Evolutionary conservation across 2,329 filamentous ascomycete genomes (phyloP).

Genomic region (Alternaria infectoria): DNA sequence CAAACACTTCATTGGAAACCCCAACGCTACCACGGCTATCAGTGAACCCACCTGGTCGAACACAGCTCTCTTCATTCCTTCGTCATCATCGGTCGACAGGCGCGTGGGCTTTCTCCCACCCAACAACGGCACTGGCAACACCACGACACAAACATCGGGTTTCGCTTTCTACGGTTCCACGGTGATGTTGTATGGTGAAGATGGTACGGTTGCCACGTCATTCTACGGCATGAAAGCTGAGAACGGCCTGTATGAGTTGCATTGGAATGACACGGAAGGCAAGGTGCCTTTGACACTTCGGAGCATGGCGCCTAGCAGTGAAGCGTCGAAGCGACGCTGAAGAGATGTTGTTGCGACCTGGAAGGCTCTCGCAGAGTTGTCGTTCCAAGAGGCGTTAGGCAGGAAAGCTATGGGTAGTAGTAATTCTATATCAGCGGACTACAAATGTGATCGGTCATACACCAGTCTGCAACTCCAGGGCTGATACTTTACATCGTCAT

Average conservation of each 20-base stretch:
- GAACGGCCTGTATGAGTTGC: neutral
- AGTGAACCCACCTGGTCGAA: neutral
- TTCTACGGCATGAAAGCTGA: neutral
- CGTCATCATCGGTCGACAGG: neutral
- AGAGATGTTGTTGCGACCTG: neutral
- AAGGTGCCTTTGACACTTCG: neutral
- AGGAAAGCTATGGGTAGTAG: neutral
- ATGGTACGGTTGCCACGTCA: neutral
- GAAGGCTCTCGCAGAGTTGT: neutral
- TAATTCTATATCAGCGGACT: neutral
- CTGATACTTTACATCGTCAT: neutral
- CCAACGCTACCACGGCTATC: neutral
- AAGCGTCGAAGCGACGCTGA: neutral
- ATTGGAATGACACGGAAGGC: neutral
- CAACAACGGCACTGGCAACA: neutral
- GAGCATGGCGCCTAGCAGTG: neutral
- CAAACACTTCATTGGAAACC: neutral
- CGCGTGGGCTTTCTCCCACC: neutral
- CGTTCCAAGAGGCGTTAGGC: neutral
- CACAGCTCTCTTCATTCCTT: neutral
- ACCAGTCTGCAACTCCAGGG: neutral
- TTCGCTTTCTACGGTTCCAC: conserved; percentile 1
- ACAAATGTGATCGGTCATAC: neutral
- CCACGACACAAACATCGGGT: neutral
- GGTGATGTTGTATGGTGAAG: neutral